These are phyloP conservation scores for Epithemia pelagica DNA, from an alignment of 108 stramenopile genomes.

Conservation along the genomic window DNA sequence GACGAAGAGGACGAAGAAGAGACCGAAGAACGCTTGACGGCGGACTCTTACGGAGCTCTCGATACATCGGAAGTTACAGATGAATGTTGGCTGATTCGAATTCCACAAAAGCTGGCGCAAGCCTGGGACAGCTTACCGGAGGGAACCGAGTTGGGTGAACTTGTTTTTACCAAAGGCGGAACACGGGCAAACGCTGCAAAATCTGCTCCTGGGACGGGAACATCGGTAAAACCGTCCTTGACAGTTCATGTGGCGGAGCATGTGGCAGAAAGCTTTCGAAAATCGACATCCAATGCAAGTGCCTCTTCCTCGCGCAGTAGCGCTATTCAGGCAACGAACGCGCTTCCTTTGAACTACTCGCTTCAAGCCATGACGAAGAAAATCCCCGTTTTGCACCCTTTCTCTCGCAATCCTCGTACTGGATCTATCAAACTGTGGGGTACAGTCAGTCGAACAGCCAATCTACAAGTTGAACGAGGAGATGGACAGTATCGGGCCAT, in stretches of 20 bases:
- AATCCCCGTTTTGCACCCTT: conserved; percentile 67
- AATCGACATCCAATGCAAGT: conserved; percentile 9
- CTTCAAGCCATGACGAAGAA: conserved; percentile 82
- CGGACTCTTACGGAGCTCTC: conserved; percentile 36
- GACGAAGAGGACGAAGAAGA: neutral
- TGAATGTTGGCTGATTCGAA: conserved; percentile 69
- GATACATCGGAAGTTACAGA: conserved; percentile 16
- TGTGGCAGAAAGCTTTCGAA: conserved; percentile 16
- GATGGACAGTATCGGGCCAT: conserved; percentile 54
- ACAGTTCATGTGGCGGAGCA: conserved; percentile 20
- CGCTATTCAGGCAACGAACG: conserved; percentile 3
- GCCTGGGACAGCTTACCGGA: conserved; percentile 71
- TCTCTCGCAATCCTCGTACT: conserved; percentile 49
- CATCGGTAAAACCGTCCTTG: conserved; percentile 34
- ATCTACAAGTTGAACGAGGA: conserved; percentile 58
- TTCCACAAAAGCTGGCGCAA: conserved; percentile 60
- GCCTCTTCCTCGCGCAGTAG: neutral
- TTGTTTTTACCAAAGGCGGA: conserved; percentile 78
- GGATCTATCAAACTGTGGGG: conserved; percentile 69
- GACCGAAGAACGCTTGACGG: conserved; percentile 24
- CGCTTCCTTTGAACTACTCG: conserved; percentile 72
- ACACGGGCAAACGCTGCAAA: conserved; percentile 6
- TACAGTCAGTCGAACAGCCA: conserved; percentile 57
- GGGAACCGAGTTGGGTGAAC: conserved; percentile 72
- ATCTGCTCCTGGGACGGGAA: conserved; percentile 6